Evolutionary conservation across 225 moss, liverwort and hornwort species (phyloP).

Genomic region (Physcomitrellopsis africana): DNA sequence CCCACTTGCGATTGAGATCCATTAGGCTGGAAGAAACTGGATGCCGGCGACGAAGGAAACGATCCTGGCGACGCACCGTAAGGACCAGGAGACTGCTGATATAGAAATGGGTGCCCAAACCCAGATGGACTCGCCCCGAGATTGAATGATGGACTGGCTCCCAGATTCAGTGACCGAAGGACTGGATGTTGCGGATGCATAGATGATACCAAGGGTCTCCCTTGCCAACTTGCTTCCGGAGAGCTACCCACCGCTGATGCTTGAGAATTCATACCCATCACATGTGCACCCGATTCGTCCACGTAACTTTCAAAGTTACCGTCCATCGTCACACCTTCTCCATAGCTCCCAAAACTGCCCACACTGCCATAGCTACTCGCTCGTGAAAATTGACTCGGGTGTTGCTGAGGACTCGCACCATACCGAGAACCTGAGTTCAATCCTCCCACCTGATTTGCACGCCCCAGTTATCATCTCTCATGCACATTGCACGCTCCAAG

Average conservation of each 20-base stretch:
- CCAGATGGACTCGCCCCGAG: slow-evolving; percentile 47
- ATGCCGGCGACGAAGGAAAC: slow-evolving; percentile 52
- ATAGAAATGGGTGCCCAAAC: slow-evolving; percentile 42
- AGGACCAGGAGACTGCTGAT: slow-evolving; percentile 56
- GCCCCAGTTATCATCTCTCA: background rate
- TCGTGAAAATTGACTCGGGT: slow-evolving; percentile 41
- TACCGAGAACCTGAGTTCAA: slow-evolving; percentile 40
- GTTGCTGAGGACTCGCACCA: slow-evolving; percentile 52
- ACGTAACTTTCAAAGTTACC: slow-evolving; percentile 52
- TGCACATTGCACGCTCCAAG: background rate
- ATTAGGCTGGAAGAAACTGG: slow-evolving; percentile 45
- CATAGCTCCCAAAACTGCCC: slow-evolving; percentile 58
- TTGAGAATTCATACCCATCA: slow-evolving; percentile 40
- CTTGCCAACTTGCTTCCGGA: slow-evolving; percentile 54
- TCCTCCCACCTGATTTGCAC: slow-evolving; percentile 46
- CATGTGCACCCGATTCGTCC: slow-evolving; percentile 46
- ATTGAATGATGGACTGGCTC: background rate
- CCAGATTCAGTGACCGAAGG: slow-evolving; percentile 37
- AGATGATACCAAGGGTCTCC: slow-evolving; percentile 43
- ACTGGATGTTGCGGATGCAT: slow-evolving; percentile 46
- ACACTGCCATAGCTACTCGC: slow-evolving; percentile 58
- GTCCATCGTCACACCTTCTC: slow-evolving; percentile 41
- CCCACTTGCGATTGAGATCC: slow-evolving; percentile 46
- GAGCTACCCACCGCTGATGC: slow-evolving; percentile 51
- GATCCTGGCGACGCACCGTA: slow-evolving; percentile 50